Evolutionary conservation across 306 rosid species (phyloP).

Genomic region (Quercus gilva): DNA sequence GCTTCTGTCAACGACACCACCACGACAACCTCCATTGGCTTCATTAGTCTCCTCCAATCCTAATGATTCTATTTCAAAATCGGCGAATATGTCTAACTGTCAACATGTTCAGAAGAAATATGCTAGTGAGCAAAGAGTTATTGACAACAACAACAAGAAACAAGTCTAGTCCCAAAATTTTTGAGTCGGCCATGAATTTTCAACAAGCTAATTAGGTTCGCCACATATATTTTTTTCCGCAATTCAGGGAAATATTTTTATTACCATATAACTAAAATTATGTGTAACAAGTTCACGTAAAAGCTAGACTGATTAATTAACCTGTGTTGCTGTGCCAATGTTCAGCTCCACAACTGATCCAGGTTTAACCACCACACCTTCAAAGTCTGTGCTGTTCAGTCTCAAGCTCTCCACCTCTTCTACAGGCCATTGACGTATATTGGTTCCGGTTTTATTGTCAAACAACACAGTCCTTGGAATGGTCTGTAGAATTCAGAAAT

Average conservation of each 20-base stretch:
- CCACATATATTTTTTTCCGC: too few species aligned
- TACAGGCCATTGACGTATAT: slow-evolving; percentile 79
- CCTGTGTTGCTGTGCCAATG: slow-evolving; percentile 74
- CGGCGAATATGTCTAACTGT: slow-evolving; percentile 75
- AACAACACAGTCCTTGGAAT: slow-evolving; percentile 75
- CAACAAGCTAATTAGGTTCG: too few species aligned
- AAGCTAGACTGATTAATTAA: slow-evolving; percentile 12
- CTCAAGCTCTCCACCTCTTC: slow-evolving; percentile 80
- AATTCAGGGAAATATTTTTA: too few species aligned
- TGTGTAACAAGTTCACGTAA: neutral
- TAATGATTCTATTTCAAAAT: slow-evolving; percentile 52
- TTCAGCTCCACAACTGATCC: slow-evolving; percentile 61
- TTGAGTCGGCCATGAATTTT: too few species aligned
- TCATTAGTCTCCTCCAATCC: slow-evolving; percentile 15
- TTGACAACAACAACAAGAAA: too few species aligned
- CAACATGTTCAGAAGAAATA: neutral
- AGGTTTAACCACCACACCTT: slow-evolving; percentile 45
- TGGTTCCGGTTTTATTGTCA: slow-evolving; percentile 59
- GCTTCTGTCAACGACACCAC: slow-evolving; percentile 60
- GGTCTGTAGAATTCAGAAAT: slow-evolving; percentile 34
- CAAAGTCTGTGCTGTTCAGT: slow-evolving; percentile 41
- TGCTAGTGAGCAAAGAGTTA: neutral
- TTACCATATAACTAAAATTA: neutral
- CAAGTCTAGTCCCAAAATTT: too few species aligned
- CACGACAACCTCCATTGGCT: slow-evolving; percentile 47